Base-by-base conservation (phyloP, 768 basidiomycete species). In the Rhodotorula taiwanensis region DNA sequence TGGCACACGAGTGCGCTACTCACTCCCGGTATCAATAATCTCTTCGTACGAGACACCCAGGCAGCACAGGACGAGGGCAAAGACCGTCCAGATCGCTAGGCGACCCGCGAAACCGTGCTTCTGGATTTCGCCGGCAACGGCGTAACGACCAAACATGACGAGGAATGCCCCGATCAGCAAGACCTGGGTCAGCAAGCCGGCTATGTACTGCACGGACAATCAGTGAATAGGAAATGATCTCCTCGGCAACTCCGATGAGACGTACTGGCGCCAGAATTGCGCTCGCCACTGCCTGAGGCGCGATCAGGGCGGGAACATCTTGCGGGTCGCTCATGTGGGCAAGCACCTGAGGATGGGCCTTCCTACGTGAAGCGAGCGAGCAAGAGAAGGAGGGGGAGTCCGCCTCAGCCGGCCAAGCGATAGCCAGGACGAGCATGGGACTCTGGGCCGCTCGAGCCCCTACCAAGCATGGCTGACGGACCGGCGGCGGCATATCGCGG, bases 91-190 rank as follows among this genome's bases (percentile, higher is more conserved):
- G 25, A 31, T 42, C 27, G 49, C 55, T 20, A 23, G 20, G 25
- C 44, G 49, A 13, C 54, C 63, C 13, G 6, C 11, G 41, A 10
- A 31, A 15, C 47, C 5, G 20, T 51, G 57, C 27, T 15, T 11
- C 5, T 8, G 5, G 11, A 50, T 7, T 7, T 58, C 18, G 34
- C 27, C 16, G 4, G 2, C 3, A 9, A 39, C 36, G 36, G 16
- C 36, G 39, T n/a, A 42, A 14, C 10, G 9, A 20, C 11, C 14
- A 18, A 58, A 58, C 13, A 58, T 48, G 8, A 36, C 36, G 18
- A 58, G 39, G 48, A n/a, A 58, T 23, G 41, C 27, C 15, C 57
- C 57, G 39, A 33, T 33, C 39, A 58, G 57, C 47, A 58, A 49
- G 48, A 58, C 39, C 21, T 58, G 27, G 23, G 18, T 7, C 9